Conservation (phyloP, 768 basidiomycete species). For the Sporobolomyces phaffii region DNA sequence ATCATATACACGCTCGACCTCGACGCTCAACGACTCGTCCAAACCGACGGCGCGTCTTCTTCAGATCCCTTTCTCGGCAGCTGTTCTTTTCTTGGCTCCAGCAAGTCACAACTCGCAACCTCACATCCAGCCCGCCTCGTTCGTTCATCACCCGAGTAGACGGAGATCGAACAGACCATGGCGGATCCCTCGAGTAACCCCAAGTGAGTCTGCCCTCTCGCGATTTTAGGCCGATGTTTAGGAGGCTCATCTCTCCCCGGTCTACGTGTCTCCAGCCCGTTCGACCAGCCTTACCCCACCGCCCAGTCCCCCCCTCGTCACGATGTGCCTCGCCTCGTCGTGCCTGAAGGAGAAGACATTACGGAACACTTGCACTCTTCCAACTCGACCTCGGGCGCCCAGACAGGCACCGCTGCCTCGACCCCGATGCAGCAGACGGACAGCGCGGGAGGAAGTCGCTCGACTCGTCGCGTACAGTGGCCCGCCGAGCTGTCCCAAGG, state of each 20-base stretch:
- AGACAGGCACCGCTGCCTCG: constrained; percentile 15
- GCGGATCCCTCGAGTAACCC: neutral
- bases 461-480: constrained; percentile 26
- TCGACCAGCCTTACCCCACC: constrained; percentile 29
- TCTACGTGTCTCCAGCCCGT: constrained; percentile 5
- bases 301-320: neutral
- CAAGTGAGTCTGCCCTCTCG: neutral
- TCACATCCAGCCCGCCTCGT: neutral
- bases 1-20: too few species aligned
- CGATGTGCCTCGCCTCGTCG: constrained; percentile 15
- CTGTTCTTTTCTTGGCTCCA: neutral
- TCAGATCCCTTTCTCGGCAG: too few species aligned
- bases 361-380: neutral
- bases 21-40: too few species aligned
- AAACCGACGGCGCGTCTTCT: too few species aligned
- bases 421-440: constrained; percentile 15
- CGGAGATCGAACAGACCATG: neutral
- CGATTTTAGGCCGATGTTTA: neutral
- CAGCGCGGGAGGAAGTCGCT: neutral
- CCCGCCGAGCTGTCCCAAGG: constrained; percentile 13
- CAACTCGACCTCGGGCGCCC: neutral
- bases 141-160: neutral
- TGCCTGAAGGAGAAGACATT: constrained; percentile 5
- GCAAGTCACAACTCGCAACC: neutral
- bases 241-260: neutral